These are phyloP conservation scores for Amborella trichopoda DNA, from an alignment of 164 flowering plant species.

Conservation along the genomic window DNA sequence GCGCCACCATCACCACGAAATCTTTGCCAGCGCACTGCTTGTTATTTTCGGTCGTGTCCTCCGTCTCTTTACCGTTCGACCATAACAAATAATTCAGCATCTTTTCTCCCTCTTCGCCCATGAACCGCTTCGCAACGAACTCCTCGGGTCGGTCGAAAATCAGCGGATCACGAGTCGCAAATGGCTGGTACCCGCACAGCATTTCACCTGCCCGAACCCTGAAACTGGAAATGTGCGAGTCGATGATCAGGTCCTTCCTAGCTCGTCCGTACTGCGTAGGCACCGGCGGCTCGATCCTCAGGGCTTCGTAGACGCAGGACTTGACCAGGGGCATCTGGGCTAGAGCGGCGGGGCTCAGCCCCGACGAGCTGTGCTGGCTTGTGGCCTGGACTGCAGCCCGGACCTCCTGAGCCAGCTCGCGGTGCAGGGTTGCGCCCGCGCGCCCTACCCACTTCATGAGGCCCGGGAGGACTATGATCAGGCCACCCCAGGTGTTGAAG, in stretches of 20 bases:
- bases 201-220: conserved; percentile 46
- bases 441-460: conserved; percentile 63
- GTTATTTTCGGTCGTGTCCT: conserved; percentile 20
- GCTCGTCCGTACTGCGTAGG: conserved; percentile 43
- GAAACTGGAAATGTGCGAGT: conserved; percentile 33
- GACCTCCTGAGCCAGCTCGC: conserved; percentile 47
- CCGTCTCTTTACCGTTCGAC: conserved; percentile 48
- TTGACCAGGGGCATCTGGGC: conserved; percentile 28
- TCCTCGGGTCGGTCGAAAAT: conserved; percentile 31
- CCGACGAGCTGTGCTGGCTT: conserved; percentile 30
- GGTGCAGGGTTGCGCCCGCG: conserved; percentile 48
- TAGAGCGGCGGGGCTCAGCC: conserved; percentile 22
- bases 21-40: conserved; percentile 45
- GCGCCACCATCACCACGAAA: conserved; percentile 25
- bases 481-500: conserved; percentile 78
- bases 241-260: conserved; percentile 29
- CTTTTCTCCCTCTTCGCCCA: conserved; percentile 35
- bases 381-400: conserved; percentile 28
- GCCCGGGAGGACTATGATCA: conserved; percentile 59
- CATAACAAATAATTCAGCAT: conserved; percentile 40
- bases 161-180: conserved; percentile 41
- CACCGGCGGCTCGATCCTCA: conserved; percentile 45
- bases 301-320: conserved; percentile 13
- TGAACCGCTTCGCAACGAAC: conserved; percentile 27
- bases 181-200: conserved; percentile 44